Conservation (phyloP, 331 rosid species). For the Quercus lobata region DNA sequence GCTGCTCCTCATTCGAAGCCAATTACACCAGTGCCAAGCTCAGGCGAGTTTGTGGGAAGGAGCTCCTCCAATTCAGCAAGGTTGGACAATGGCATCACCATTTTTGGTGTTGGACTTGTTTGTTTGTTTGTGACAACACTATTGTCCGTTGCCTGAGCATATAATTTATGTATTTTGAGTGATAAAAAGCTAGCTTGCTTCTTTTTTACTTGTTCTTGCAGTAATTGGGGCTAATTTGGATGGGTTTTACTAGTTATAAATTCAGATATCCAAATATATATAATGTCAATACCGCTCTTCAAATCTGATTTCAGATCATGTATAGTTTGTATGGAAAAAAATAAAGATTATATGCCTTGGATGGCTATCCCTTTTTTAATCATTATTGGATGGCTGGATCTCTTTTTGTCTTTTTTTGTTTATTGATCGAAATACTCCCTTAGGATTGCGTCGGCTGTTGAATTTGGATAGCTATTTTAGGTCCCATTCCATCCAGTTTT, state of each 20-base stretch:
- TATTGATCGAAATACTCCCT: too few species aligned
- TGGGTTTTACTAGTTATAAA: background rate
- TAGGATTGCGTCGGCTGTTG: too few species aligned
- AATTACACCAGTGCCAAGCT: constrained; percentile 35
- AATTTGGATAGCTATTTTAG: too few species aligned
- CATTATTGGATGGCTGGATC: too few species aligned
- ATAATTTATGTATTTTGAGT: background rate
- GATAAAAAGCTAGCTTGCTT: constrained; percentile 1
- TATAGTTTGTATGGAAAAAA: too few species aligned
- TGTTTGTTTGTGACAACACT: constrained; percentile 11
- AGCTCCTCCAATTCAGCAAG: constrained; percentile 35
- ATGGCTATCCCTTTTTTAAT: too few species aligned
- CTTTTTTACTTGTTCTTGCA: background rate
- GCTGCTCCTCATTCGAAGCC: constrained; percentile 30
- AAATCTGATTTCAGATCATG: too few species aligned
- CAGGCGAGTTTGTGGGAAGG: constrained; percentile 62
- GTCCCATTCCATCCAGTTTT: too few species aligned
- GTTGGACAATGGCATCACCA: constrained; percentile 7
- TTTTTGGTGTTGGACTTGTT: constrained; percentile 18
- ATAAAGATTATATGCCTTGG: too few species aligned
- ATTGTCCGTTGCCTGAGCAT: constrained; percentile 12
- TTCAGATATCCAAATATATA: too few species aligned
- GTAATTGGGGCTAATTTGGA: background rate
- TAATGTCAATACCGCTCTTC: too few species aligned
- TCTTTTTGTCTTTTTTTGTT: too few species aligned